Evolutionary conservation across 2,329 filamentous ascomycete genomes (phyloP), one percentile per base, ranked within the genome.

Genomic region (Aspergillus niger): DNA sequence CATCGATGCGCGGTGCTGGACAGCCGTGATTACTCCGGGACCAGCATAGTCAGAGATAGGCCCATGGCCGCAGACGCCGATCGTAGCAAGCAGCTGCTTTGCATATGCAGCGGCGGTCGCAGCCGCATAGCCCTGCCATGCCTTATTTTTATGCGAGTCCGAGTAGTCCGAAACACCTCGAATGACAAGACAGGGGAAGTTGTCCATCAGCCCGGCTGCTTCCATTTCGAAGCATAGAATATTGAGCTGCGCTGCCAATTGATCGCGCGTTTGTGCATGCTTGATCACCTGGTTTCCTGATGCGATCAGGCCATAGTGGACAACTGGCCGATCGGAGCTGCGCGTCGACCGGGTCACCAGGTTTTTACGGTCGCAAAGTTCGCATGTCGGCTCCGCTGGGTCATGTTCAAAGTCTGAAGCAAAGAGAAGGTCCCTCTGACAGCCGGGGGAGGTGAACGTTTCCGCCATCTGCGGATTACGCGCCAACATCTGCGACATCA

Each of bases 291-390:
- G 55, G 22, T 67, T 63, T 1, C 60, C 66, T 2, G 65, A 67
- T 8, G 66, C 66, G 20, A 68, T 63, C 3, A 60, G 48, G 1
- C 66, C 66, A 50, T 66, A 68, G 43, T 67, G 65, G 4, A 69
- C 54, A 8, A 26, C 17, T 10, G 59, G 59, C 8, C 8, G 15
- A 55, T 55, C 36, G 1, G 28, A 15, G 13, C 39, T 38, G 44
- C 56, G 51, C 8, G 15, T 20, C 15, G 48, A 26, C 10, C 55
- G 48, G 15, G 1, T 10, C 6, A 57, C 15, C 4, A 38, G 53
- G 43, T 47, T 44, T 32, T 24, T 24, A 8, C 26, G 3, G 17
- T 61, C 54, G 17, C 51, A 58, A 8, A 30, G 1, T 0, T 20
- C 24, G 26, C 54, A 61, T 1, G 38, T 49, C 8, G 26, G 24